Percentiles rank a stretch among this genome's conserved stretches.
These are phyloP conservation scores for Didymosphaeria variabile DNA, from an alignment of 2,329 filamentous ascomycete genomes.

Conservation along the genomic window DNA sequence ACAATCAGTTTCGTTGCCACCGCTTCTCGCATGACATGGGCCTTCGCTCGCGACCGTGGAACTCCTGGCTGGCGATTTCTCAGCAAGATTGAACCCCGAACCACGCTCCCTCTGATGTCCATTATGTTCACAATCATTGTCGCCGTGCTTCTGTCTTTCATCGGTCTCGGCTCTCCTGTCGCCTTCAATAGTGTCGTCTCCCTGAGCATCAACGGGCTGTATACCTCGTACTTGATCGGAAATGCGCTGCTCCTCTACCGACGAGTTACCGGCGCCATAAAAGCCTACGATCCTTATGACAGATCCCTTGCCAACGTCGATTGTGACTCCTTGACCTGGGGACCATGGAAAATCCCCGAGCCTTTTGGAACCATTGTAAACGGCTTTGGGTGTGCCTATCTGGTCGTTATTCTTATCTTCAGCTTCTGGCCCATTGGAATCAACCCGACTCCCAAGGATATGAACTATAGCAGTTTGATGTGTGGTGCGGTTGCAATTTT, in stretches of 20 bases:
- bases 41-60: conserved; percentile 50
- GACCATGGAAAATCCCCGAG: conserved; percentile 18
- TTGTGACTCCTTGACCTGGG: conserved; percentile 10
- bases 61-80: conserved; percentile 26
- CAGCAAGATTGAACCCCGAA: not conserved
- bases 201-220: conserved; percentile 16
- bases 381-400: conserved; percentile 11
- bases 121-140: conserved; percentile 1
- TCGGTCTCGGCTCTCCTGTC: conserved; percentile 17
- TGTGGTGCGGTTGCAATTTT: conserved; percentile 10
- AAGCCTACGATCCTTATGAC: not conserved
- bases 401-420: conserved; percentile 9
- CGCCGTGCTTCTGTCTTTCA: conserved; percentile 17
- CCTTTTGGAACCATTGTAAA: conserved; percentile 14
- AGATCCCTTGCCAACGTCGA: not conserved
- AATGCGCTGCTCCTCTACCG: conserved; percentile 18
- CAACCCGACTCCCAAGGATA: not conserved
- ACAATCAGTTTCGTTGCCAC: conserved; percentile 41
- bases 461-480: conserved; percentile 16
- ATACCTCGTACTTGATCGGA: conserved; percentile 20
- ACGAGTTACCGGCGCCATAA: conserved; percentile 9
- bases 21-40: conserved; percentile 43
- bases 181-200: conserved; percentile 18
- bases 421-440: conserved; percentile 13
- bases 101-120: not conserved